Conservation (phyloP, 163 green algal genomes). For the Scenedesmus sp. region DNA sequence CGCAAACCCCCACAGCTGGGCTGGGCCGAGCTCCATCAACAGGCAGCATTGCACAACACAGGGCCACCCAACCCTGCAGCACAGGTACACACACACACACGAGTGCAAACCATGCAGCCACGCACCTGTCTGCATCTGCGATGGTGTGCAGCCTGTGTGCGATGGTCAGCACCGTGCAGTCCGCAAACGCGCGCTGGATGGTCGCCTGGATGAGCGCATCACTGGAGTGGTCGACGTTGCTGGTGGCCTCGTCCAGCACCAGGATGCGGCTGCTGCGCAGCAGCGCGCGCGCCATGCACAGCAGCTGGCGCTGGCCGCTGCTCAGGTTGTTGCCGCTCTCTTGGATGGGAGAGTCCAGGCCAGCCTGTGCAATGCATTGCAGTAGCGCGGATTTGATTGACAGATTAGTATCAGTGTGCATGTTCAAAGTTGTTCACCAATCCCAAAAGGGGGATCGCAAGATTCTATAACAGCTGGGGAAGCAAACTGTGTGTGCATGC, state of each 20-base stretch:
- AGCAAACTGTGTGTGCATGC: too few species aligned
- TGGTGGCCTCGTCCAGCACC: constrained; percentile 81
- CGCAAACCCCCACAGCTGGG: too few species aligned
- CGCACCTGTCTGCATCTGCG: constrained; percentile 84
- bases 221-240: constrained; percentile 83
- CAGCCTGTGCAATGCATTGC: constrained; percentile 26
- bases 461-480: too few species aligned
- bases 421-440: too few species aligned
- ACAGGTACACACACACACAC: not conserved
- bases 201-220: constrained; percentile 88
- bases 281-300: constrained; percentile 94
- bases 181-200: constrained; percentile 77
- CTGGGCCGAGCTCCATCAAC: too few species aligned
- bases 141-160: constrained; percentile 97
- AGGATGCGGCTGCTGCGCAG: constrained; percentile 76
- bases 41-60: too few species aligned
- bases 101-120: not conserved
- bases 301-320: constrained; percentile 91
- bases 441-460: too few species aligned
- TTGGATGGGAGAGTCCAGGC: constrained; percentile 77
- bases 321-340: constrained; percentile 90
- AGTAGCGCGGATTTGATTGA: not conserved
- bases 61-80: too few species aligned
- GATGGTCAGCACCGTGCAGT: constrained; percentile 77
- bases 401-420: too few species aligned